Conservation (phyloP, 768 basidiomycete species). For the Phaffia australis region DNA sequence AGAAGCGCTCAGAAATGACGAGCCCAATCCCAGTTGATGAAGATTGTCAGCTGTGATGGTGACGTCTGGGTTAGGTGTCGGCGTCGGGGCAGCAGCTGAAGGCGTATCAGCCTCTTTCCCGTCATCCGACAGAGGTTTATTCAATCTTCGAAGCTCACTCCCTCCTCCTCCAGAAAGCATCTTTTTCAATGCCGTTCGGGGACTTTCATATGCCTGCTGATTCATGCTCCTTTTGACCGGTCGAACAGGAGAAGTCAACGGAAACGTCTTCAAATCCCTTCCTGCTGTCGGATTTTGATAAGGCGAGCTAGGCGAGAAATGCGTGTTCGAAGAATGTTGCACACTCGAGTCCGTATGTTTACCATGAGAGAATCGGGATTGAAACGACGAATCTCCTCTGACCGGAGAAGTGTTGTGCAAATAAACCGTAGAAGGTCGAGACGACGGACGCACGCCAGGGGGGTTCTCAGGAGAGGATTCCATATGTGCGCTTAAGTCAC, state of each 20-base stretch:
- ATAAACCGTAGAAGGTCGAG: too few relatives aligned
- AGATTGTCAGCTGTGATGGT: neutral
- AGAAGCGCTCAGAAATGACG: neutral
- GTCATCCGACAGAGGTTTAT: conserved; percentile 23
- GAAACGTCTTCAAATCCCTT: neutral
- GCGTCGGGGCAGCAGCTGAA: neutral
- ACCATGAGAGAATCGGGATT: too few relatives aligned
- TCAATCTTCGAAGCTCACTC: conserved; percentile 13
- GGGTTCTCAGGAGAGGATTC: conserved; percentile 5
- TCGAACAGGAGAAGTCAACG: conserved; percentile 5
- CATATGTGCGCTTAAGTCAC: neutral
- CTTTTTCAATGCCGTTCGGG: conserved; percentile 20
- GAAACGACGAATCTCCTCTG: too few relatives aligned
- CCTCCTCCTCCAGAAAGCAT: conserved; percentile 20
- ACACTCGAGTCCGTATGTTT: neutral
- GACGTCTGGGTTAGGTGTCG: neutral
- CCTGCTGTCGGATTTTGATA: neutral
- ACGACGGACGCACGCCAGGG: neutral
- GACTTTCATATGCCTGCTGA: conserved; percentile 5
- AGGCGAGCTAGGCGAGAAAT: too few relatives aligned
- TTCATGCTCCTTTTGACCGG: neutral
- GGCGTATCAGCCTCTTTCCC: conserved; percentile 2
- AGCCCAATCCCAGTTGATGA: neutral
- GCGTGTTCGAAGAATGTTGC: neutral
- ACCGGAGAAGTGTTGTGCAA: too few relatives aligned